Conservation (phyloP, 768 basidiomycete genomes). For the Trametes maxima region DNA sequence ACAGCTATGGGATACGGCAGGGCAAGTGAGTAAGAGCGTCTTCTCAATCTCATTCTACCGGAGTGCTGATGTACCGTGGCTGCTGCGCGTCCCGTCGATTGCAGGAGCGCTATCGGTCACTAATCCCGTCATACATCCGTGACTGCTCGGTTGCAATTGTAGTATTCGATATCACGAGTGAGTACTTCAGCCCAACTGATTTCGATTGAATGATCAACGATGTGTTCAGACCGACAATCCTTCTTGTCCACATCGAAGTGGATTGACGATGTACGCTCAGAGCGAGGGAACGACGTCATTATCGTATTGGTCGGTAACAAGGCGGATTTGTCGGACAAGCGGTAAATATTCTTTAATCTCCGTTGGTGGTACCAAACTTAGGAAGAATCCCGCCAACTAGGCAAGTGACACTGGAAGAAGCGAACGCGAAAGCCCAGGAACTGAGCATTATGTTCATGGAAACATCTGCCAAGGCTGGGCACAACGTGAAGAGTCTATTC, state of each 20-base stretch:
- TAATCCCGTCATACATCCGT: slow-evolving; percentile 98
- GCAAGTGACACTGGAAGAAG: slow-evolving; percentile 98
- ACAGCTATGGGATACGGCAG: slow-evolving; percentile 99
- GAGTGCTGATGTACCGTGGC: slow-evolving; percentile 1
- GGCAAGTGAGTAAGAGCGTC: slow-evolving; percentile 60
- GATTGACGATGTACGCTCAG: slow-evolving; percentile 99
- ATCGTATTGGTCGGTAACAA: slow-evolving; percentile 99
- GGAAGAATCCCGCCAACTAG: slow-evolving; percentile 43
- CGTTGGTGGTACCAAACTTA: neutral
- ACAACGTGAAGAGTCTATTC: slow-evolving; percentile 98
- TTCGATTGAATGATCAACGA: neutral
- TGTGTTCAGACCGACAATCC: slow-evolving; percentile 81
- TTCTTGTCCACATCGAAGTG: slow-evolving; percentile 98
- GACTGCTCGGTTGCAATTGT: slow-evolving; percentile 99
- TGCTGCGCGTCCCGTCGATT: neutral
- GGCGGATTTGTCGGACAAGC: slow-evolving; percentile 97
- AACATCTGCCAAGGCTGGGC: slow-evolving; percentile 98
- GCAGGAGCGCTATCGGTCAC: slow-evolving; percentile 94
- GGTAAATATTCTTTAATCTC: slow-evolving; percentile 52
- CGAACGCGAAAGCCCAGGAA: slow-evolving; percentile 87
- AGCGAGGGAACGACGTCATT: slow-evolving; percentile 96
- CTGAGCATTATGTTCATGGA: slow-evolving; percentile 99
- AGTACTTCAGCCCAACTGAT: slow-evolving; percentile 34
- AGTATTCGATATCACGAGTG: slow-evolving; percentile 98
- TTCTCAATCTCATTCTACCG: neutral